Conservation (phyloP, 2,329 filamentous ascomycete genomes). For the Boeremia lycopersici region DNA sequence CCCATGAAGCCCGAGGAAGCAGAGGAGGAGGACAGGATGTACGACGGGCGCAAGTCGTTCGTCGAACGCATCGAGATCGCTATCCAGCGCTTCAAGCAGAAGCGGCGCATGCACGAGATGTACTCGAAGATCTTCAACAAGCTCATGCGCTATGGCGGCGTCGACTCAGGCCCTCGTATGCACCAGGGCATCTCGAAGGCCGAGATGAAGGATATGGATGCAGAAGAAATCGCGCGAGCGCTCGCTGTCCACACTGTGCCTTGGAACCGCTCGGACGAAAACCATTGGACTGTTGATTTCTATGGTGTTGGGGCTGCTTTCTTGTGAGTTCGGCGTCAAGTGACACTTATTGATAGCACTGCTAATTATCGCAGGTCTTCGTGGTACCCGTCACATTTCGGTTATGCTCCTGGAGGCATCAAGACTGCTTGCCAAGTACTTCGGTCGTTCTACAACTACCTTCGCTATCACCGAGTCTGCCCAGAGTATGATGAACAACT, state of each 20-base stretch:
- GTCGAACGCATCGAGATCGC: constrained; percentile 80
- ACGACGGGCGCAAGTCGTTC: constrained; percentile 58
- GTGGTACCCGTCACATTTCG: constrained; percentile 60
- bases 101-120: constrained; percentile 72
- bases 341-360: neutral
- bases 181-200: constrained; percentile 68
- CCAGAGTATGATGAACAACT: constrained; percentile 77
- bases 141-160: constrained; percentile 82
- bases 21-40: constrained; percentile 70
- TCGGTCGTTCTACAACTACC: constrained; percentile 86
- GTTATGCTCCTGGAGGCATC: constrained; percentile 58
- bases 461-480: constrained; percentile 83
- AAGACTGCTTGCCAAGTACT: constrained; percentile 70
- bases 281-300: constrained; percentile 82
- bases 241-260: constrained; percentile 67
- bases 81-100: constrained; percentile 78
- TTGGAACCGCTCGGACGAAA: constrained; percentile 53
- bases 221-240: constrained; percentile 67
- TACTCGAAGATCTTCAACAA: constrained; percentile 73
- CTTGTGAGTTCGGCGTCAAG: constrained; percentile 60
- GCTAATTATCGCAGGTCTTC: constrained; percentile 57
- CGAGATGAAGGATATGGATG: constrained; percentile 67
- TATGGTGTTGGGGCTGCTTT: constrained; percentile 77
- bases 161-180: constrained; percentile 66
- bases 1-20: constrained; percentile 75